Evolutionary conservation across 2,329 filamentous ascomycete species (phyloP), one percentile per base, ranked within the genome.

Genomic region (Shiraia sp.): DNA sequence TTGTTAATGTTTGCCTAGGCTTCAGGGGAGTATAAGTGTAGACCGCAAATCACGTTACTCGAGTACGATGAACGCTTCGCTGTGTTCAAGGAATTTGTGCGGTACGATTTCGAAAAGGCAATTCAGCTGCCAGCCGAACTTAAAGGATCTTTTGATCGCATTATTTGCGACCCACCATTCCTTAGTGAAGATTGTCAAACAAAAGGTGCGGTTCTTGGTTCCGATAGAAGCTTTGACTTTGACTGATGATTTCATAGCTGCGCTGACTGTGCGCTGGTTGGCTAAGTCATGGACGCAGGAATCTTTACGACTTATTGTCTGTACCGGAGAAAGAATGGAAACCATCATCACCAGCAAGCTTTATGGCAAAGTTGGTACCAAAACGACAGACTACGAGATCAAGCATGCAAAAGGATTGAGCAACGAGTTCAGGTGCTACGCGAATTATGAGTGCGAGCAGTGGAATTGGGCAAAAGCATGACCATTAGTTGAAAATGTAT

Each of bases 341-440:
- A 49, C 61, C 1, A 71, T 90, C 10, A 76, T 90, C 12, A 59
- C 55, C 9, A 50, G 67, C 39, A 86, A 81, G 63, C 72, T 92
- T n/a, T 91, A 91, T 65, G 72, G 74, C 32, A 76, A 81, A 31
- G 72, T 82, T 24, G 83, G 83, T 2, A 69, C 86, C 19, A 72
- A 66, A 39, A 83, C 83, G 4, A 91, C 87, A 1, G 81, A 79
- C 1, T 90, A 84, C 61, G 80, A 85, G 57, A 83, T 85, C 3
- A 73, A 77, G 49, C 88, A 92, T 59, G 77, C 80, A n/a, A 81
- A 82, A 48, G 86, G 86, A 0, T 70, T 93, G 45, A 88, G 86
- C 67, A 93, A 93, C 60, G 86, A 90, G 68, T 93, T 90, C 63
- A 79, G 81, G 60, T 90, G 86, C 66, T 92, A 89, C 60, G 81